Conservation (phyloP, 805 yeast genomes). For the Scheffersomyces ergatensis region DNA sequence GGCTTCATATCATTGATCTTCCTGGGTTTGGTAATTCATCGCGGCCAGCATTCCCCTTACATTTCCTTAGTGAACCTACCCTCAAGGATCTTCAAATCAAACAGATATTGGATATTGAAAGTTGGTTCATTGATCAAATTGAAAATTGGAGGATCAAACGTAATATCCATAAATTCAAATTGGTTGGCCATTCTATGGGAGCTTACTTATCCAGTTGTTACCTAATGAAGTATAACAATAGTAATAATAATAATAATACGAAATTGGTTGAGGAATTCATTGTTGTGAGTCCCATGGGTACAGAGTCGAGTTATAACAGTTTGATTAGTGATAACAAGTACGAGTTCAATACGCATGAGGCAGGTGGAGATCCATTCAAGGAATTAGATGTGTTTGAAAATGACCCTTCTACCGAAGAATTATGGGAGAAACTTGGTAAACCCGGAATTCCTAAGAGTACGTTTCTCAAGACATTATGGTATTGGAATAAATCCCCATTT, state of each 20-base stretch:
- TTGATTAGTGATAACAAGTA: constrained; percentile 27
- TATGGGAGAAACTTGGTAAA: constrained; percentile 34
- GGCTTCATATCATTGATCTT: constrained; percentile 37
- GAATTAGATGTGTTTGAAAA: constrained; percentile 23
- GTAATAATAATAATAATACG: constrained; percentile 5
- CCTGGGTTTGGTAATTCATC: constrained; percentile 45
- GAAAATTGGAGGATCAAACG: constrained; percentile 33
- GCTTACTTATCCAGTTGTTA: constrained; percentile 40
- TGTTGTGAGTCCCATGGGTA: constrained; percentile 43
- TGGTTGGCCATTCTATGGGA: constrained; percentile 44
- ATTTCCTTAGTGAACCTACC: constrained; percentile 19
- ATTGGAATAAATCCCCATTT: constrained; percentile 36
- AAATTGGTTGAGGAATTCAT: constrained; percentile 19
- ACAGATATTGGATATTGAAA: constrained; percentile 32
- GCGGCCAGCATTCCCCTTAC: constrained; percentile 34
- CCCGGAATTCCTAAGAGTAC: constrained; percentile 36
- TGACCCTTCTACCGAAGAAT: constrained; percentile 12
- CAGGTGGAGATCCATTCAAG: constrained; percentile 33
- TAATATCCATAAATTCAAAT: constrained; percentile 21
- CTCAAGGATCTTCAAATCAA: constrained; percentile 20
- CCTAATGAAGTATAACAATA: constrained; percentile 34
- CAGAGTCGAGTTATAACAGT: constrained; percentile 35
- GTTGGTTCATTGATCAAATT: constrained; percentile 40
- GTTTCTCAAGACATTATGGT: constrained; percentile 33
- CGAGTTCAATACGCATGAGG: constrained; percentile 32